Conservation (phyloP, 225 moss, liverwort and hornwort genomes). For the Asterella californica region DNA sequence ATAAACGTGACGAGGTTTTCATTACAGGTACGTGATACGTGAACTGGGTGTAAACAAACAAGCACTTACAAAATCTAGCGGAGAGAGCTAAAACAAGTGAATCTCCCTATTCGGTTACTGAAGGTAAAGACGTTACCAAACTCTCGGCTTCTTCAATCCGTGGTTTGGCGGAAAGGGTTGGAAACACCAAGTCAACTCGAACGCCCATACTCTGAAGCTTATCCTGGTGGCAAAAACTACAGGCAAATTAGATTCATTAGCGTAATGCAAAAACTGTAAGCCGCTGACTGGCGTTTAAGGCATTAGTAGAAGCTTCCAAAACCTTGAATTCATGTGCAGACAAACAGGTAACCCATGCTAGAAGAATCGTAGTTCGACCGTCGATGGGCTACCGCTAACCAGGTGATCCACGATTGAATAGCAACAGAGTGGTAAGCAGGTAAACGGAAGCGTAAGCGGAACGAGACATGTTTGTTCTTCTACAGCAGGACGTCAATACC, state of each 20-base stretch:
- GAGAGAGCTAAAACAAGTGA: background rate
- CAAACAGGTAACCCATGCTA: background rate
- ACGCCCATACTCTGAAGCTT: slow-evolving; percentile 69
- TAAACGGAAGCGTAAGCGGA: too few species aligned
- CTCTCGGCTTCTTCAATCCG: slow-evolving; percentile 91
- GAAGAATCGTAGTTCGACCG: background rate
- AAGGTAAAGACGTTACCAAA: slow-evolving; percentile 71
- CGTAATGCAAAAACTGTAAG: background rate
- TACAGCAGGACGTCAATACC: slow-evolving; percentile 34
- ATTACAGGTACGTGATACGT: background rate
- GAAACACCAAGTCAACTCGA: slow-evolving; percentile 67
- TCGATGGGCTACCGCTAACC: background rate
- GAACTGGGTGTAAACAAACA: background rate
- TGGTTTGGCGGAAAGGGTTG: slow-evolving; percentile 63
- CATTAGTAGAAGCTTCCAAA: background rate
- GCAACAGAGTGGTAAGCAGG: background rate
- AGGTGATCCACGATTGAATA: background rate
- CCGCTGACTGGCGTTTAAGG: background rate
- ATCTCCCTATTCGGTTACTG: background rate
- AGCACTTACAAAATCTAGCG: background rate
- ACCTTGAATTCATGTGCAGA: background rate
- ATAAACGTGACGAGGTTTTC: background rate
- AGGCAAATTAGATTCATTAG: background rate
- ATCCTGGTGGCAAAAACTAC: slow-evolving; percentile 40
- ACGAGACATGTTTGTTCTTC: background rate